Evolutionary conservation across 2,329 filamentous ascomycete genomes (phyloP), one percentile per base, ranked within the genome.

Genomic region (Exophiala alcalophila): DNA sequence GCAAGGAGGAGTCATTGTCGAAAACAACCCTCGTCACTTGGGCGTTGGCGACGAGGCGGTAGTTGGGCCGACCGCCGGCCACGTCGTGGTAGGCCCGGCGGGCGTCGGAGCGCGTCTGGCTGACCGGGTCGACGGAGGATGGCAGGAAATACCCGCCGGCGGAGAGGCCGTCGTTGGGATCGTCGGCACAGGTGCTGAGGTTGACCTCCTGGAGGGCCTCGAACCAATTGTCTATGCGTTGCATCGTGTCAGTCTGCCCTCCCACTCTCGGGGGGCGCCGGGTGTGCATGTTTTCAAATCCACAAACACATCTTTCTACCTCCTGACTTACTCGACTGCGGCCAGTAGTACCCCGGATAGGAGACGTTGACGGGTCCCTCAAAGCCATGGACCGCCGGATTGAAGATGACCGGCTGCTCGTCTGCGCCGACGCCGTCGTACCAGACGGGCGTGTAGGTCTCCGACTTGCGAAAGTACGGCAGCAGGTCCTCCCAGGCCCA

Each of bases 361-460:
- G 70, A 72, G 25, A 73, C 61, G 8, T 74, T 69, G 12, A 77
- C 65, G 1, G 73, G 73, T 0, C 75, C 74, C 3, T 54, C 53
- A 5, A 55, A 61, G 6, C 73, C 74, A 30, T 76, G 62, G 3
- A 65, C 59, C 6, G 53, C 54, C n/a, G 55, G 51, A 33, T 72
- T 63, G 29, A 69, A 68, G 2, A 62, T 54, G 25, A 69, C 61
- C 4, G 68, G 64, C 30, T 65, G 58, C 10, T 57, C 35, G 20
- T 61, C 59, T n/a, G n/a, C n/a, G n/a, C n/a, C n/a, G 1, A 67
- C 41, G 3, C 57, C 56, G 9, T 58, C 47, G n/a, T 60, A 64
- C 1, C 65, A 66, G 4, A 54, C 47, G 16, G 61, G 58, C 21
- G 71, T 70, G 44, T 73, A 67, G 5, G 56, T 64, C 45, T 64